Base-by-base conservation (phyloP, 2,329 filamentous ascomycete genomes). In the Alternaria novae-zelandiae region DNA sequence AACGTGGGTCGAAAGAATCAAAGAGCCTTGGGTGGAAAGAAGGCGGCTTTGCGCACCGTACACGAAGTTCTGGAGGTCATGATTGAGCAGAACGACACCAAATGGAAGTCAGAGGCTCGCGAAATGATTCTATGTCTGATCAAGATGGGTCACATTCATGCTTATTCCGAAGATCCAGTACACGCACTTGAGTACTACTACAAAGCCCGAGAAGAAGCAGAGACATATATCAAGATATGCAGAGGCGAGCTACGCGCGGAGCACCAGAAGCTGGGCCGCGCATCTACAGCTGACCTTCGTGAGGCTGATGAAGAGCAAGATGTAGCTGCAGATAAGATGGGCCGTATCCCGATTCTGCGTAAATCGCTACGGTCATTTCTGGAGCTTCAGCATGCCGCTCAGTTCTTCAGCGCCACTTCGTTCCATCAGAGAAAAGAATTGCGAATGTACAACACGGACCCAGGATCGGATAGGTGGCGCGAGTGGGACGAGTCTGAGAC, bases 21-120 rank as follows among this genome's bases (percentile, higher is more conserved):
- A 13, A 87, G 86, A 65, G 86, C 87, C 0, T 80, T 92, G 6
- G 90, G 90, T 2, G 76, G 79, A 20, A 85, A 86, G 47, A 88
- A 85, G 53, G 89, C 87, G 0, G 90, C 92, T 0, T 84, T 97
- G 67, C 87, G 92, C 12, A 96, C 94, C 0, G 90, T 97, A 2
- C 87, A 90, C 17, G 92, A 98, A 78, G 95, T 98, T 1, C 83
- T 99, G 11, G 90, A 93, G 67, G 89, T 90, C 5, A 97, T 99
- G 95, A 90, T 97, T 61, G 93, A 97, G 59, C 90, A 95, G 73
- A 94, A 91, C 46, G 91, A 95, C 61, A 83, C 83, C 6, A 77
- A 81, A 1, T 86, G 95, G 60, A 87, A 90, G 55, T 80, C 85
- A 0, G 90, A 95, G 61, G 90, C 96, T 73, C 87, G 93, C 56